These are phyloP conservation scores for Phytophthora foliorum DNA, from an alignment of 352 stramenopile genomes.

Conservation along the genomic window DNA sequence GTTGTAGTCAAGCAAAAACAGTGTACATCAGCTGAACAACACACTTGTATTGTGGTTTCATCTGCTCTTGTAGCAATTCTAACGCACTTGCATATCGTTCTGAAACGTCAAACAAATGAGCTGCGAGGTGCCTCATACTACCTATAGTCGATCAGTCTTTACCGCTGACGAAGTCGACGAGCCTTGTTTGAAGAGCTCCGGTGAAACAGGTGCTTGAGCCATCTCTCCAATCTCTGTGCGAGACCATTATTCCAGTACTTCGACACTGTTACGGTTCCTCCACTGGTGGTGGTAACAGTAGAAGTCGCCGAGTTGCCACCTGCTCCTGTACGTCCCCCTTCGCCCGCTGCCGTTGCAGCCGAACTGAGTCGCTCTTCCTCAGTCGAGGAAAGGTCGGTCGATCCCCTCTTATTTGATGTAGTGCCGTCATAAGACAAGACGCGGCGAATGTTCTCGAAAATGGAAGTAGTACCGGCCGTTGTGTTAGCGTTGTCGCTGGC, in stretches of 20 bases:
- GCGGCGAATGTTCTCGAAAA: background rate
- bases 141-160: background rate
- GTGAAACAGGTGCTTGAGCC: conserved; percentile 7
- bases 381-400: background rate
- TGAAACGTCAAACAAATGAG: background rate
- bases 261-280: conserved; percentile 5
- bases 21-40: too few species aligned
- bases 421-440: background rate
- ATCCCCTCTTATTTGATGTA: background rate
- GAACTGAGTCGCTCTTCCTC: conserved; percentile 17
- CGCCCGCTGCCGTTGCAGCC: background rate
- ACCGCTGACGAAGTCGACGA: conserved; percentile 12
- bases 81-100: background rate
- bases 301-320: background rate
- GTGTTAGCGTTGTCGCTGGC: background rate
- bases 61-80: background rate
- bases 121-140: background rate
- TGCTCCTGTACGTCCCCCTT: conserved; percentile 1
- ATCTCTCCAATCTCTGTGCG: conserved; percentile 9
- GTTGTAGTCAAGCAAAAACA: too few species aligned
- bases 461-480: background rate
- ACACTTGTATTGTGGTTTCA: background rate
- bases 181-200: background rate
- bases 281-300: background rate
- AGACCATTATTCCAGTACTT: conserved; percentile 33